These are phyloP conservation scores for Yarrowia deformans DNA, from an alignment of 805 yeast species.

Conservation along the genomic window DNA sequence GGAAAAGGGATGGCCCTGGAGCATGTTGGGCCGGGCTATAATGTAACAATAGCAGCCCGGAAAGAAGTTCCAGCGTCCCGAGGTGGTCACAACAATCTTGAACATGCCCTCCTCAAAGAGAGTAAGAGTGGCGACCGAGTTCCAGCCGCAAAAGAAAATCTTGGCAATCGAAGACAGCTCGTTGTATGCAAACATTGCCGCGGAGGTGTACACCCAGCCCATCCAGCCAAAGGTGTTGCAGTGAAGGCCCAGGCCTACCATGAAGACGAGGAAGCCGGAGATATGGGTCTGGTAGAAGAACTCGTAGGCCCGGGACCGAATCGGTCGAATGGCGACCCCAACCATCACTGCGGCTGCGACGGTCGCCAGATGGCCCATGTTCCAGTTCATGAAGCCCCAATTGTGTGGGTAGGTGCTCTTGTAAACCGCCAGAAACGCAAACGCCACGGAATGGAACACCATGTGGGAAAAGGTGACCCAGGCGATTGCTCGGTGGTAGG, in stretches of 20 bases:
- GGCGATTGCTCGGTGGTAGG: slow-evolving; percentile 36
- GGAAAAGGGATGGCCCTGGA: slow-evolving; percentile 29
- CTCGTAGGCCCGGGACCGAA: slow-evolving; percentile 10
- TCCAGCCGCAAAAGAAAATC: slow-evolving; percentile 32
- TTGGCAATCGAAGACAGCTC: slow-evolving; percentile 25
- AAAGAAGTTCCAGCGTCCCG: slow-evolving; percentile 32
- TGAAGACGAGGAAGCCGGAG: slow-evolving; percentile 51
- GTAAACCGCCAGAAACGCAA: slow-evolving; percentile 24
- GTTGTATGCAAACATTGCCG: slow-evolving; percentile 32
- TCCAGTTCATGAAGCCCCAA: slow-evolving; percentile 37
- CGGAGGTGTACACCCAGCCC: slow-evolving; percentile 56
- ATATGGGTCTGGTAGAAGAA: slow-evolving; percentile 33
- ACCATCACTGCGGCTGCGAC: slow-evolving; percentile 15
- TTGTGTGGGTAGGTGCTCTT: slow-evolving; percentile 27
- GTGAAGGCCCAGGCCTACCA: slow-evolving; percentile 65
- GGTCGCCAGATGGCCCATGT: slow-evolving; percentile 30
- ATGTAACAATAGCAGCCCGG: slow-evolving; percentile 36
- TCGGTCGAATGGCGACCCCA: slow-evolving; percentile 12
- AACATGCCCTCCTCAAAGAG: slow-evolving; percentile 28
- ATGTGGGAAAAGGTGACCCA: slow-evolving; percentile 27
- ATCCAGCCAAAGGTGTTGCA: slow-evolving; percentile 60
- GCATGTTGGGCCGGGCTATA: slow-evolving; percentile 12
- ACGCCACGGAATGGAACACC: slow-evolving; percentile 24
- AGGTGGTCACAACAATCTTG: slow-evolving; percentile 21
- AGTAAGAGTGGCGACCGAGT: slow-evolving; percentile 18